Percentiles rank a stretch among this genome's conserved stretches.
Conservation (phyloP, 306 rosid genomes). For the Dryas octopetala region DNA sequence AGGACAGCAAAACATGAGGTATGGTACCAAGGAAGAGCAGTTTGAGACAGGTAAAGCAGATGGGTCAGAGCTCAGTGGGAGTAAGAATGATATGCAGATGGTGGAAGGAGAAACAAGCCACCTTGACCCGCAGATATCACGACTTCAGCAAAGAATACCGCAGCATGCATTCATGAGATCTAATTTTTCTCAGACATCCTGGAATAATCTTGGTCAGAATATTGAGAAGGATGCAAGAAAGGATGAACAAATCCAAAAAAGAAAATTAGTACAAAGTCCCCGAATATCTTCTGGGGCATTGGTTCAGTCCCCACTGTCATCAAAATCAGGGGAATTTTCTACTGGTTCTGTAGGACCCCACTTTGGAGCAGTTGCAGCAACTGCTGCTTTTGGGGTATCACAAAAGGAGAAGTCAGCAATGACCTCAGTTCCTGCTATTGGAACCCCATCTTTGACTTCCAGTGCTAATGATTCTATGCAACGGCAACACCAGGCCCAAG, state of each 20-base stretch:
- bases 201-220: slow-evolving; percentile 74
- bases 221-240: slow-evolving; percentile 76
- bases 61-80: slow-evolving; percentile 62
- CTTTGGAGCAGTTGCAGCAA: slow-evolving; percentile 57
- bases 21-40: slow-evolving; percentile 83
- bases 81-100: slow-evolving; percentile 48
- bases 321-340: slow-evolving; percentile 91
- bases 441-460: slow-evolving; percentile 67
- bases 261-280: slow-evolving; percentile 84
- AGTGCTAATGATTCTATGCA: slow-evolving; percentile 76
- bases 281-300: slow-evolving; percentile 69
- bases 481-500: slow-evolving; percentile 83
- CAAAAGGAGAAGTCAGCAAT: slow-evolving; percentile 76
- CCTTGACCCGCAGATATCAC: slow-evolving; percentile 67
- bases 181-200: slow-evolving; percentile 65
- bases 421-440: slow-evolving; percentile 56
- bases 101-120: slow-evolving; percentile 62
- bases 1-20: slow-evolving; percentile 60
- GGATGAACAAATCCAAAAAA: slow-evolving; percentile 74
- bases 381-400: slow-evolving; percentile 47
- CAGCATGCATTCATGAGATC: slow-evolving; percentile 62
- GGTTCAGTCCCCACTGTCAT: slow-evolving; percentile 79
- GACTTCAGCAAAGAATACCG: slow-evolving; percentile 56
- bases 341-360: slow-evolving; percentile 81
- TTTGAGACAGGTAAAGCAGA: slow-evolving; percentile 67